Evolutionary conservation across 2,329 filamentous ascomycete genomes (phyloP).

Genomic region (Trichophyton schoenleinii): DNA sequence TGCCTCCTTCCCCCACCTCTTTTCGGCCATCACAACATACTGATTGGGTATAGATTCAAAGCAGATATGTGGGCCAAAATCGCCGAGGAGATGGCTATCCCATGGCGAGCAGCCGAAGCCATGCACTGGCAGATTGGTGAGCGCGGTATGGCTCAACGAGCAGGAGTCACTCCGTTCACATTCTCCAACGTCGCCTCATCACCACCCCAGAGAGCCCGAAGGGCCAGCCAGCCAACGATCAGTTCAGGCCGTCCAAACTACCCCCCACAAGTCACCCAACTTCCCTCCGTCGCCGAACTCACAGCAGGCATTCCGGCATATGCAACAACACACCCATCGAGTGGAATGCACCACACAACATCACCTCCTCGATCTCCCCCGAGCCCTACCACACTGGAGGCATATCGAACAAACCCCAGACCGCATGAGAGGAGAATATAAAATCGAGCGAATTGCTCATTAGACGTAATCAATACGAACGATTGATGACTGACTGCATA

Average conservation of each 20-base stretch:
- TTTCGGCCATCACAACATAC: background rate
- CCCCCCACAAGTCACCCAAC: constrained; percentile 14
- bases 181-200: constrained; percentile 48
- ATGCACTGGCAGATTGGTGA: constrained; percentile 98
- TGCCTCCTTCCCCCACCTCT: background rate
- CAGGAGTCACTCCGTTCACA: constrained; percentile 68
- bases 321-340: constrained; percentile 24
- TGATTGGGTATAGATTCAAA: constrained; percentile 58
- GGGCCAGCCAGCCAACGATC: constrained; percentile 22
- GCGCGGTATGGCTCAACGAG: constrained; percentile 65
- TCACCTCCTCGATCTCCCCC: constrained; percentile 1
- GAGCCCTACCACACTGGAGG: background rate
- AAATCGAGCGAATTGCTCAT: constrained; percentile 17
- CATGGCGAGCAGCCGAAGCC: constrained; percentile 88
- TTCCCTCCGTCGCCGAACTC: constrained; percentile 36
- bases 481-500: constrained; percentile 24
- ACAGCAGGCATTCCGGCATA: constrained; percentile 37
- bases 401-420: constrained; percentile 2
- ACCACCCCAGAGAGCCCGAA: constrained; percentile 27
- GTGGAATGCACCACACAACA: background rate
- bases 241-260: constrained; percentile 3
- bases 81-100: constrained; percentile 85
- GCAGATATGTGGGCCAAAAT: constrained; percentile 96
- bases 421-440: constrained; percentile 6
- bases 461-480: constrained; percentile 21